Evolutionary conservation across 805 yeast genomes (phyloP).

Genomic region (Barnettozyma sucrosica): DNA sequence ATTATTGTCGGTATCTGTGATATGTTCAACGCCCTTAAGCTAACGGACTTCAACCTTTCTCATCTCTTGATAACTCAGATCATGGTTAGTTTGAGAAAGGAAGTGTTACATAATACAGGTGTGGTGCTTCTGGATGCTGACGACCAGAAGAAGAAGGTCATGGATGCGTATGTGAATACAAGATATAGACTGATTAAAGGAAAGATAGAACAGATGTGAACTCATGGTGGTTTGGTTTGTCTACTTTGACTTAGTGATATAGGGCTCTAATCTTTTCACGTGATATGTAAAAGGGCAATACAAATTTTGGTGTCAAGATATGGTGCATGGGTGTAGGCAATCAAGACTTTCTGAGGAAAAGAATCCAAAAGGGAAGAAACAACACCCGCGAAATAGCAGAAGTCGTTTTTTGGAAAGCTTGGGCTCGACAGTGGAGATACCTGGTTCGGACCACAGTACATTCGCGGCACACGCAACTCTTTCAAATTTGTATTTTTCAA

Average conservation of each 20-base stretch:
- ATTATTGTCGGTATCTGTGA: not conserved
- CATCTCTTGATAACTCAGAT: not conserved
- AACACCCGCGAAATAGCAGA: not conserved
- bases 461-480: constrained; percentile 8
- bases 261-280: not conserved
- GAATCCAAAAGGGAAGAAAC: not conserved
- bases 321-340: not conserved
- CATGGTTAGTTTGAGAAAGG: not conserved
- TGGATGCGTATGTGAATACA: constrained; percentile 1
- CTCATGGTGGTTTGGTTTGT: not conserved
- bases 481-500: constrained; percentile 4
- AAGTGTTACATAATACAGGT: not conserved
- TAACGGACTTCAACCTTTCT: not conserved
- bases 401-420: not conserved
- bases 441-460: not conserved
- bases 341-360: not conserved
- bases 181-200: not conserved
- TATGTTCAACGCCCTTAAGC: constrained; percentile 1
- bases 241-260: too few relatives aligned
- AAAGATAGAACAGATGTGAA: not conserved
- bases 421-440: not conserved
- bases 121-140: constrained; percentile 1
- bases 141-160: not conserved
- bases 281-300: not conserved
- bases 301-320: not conserved